phyloP scores from a whole-genome alignment of 306 rosid genomes.

The Corylus americana region DNA sequence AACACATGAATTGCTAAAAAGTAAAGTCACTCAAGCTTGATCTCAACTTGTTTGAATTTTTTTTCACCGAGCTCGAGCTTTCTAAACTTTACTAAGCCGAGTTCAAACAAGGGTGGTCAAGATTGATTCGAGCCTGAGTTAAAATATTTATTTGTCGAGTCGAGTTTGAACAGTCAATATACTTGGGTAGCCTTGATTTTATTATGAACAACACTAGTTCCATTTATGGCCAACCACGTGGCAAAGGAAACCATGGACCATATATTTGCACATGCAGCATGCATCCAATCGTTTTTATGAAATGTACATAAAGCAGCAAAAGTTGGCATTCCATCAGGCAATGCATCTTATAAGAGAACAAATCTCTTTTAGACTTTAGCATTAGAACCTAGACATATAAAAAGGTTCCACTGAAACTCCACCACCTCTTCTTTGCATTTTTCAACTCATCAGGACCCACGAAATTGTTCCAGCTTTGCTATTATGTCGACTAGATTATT shows the following conservation, averaged over 20 bases:
- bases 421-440: conserved; percentile 1
- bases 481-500: background rate
- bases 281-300: background rate
- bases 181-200: too few relatives aligned
- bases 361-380: background rate
- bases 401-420: background rate
- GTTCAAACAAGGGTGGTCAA: too few relatives aligned
- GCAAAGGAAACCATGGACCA: background rate
- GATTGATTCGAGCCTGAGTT: too few relatives aligned
- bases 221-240: background rate
- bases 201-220: background rate
- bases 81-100: too few relatives aligned
- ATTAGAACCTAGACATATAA: background rate
- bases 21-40: too few relatives aligned
- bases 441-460: conserved; percentile 4
- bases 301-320: background rate
- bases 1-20: too few relatives aligned
- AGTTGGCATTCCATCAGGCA: background rate
- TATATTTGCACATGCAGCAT: background rate
- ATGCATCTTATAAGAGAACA: conserved; percentile 1
- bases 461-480: background rate
- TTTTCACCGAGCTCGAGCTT: too few relatives aligned
- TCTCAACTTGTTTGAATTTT: too few relatives aligned
- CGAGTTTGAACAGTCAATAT: too few relatives aligned
- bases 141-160: too few relatives aligned